These are phyloP conservation scores for Phytophthora litchii DNA, from an alignment of 352 stramenopile genomes.

Conservation along the genomic window DNA sequence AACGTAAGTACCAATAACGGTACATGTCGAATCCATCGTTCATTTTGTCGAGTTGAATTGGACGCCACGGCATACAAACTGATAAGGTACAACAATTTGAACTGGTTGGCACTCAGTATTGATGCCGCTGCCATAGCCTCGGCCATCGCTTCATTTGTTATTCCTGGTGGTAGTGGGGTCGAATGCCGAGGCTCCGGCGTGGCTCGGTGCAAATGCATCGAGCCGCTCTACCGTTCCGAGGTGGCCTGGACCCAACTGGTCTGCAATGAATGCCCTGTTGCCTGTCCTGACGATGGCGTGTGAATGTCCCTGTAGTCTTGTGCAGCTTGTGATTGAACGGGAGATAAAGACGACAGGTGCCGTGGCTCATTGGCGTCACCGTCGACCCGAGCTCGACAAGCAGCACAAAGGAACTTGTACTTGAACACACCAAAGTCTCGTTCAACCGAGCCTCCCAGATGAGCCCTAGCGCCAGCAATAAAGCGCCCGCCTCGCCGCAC, in stretches of 20 bases:
- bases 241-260: constrained; percentile 11
- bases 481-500: constrained; percentile 2
- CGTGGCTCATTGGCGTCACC: constrained; percentile 41
- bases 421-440: constrained; percentile 8
- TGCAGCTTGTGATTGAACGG: constrained; percentile 17
- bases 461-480: constrained; percentile 16
- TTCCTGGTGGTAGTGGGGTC: constrained; percentile 12
- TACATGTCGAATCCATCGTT: constrained; percentile 96
- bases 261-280: not conserved
- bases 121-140: constrained; percentile 21
- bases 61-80: constrained; percentile 93
- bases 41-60: constrained; percentile 89
- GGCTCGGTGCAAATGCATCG: constrained; percentile 15
- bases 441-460: not conserved
- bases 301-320: constrained; percentile 10
- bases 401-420: constrained; percentile 9
- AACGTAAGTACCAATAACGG: constrained; percentile 97
- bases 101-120: constrained; percentile 94
- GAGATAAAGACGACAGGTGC: constrained; percentile 22
- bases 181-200: constrained; percentile 11
- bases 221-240: constrained; percentile 21
- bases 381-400: constrained; percentile 8
- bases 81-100: constrained; percentile 96
- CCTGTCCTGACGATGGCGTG: constrained; percentile 8
- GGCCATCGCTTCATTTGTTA: constrained; percentile 18